Evolutionary conservation across 2,329 filamentous ascomycete genomes (phyloP), one percentile per base, ranked within the genome.

Genomic region (Hypomyces perniciosus): DNA sequence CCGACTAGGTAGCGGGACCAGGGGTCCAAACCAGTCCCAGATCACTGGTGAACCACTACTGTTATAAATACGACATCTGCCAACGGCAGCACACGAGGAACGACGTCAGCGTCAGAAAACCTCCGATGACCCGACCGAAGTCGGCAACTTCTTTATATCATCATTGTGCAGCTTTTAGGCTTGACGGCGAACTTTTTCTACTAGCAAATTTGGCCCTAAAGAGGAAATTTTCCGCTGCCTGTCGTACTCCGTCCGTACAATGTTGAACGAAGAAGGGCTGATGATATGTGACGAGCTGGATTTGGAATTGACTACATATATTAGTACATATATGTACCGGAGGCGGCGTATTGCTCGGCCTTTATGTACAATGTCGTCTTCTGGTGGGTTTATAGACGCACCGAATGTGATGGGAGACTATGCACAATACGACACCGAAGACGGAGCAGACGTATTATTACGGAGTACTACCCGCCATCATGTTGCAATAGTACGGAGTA

Each of bases 51-150:
- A 48, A 41, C 35, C 45, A 53, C 50, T 55, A 45, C 53, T 51
- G 61, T 64, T 64, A 64, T 63, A 64, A 64, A 61, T 61, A 64
- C 53, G 50, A 55, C 51, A 54, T 55, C 53, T 57, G 42, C 34
- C 39, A 41, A 20, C 43, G 33, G 10, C 39, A 34, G 35, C 37
- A 30, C 8, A 28, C 27, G 35, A 44, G 45, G 42, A 43, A 40
- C 30, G 44, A 41, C 50, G 35, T 52, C 41, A 45, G 29, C 33
- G 41, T 29, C 8, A 13, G 10, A n/a, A 5, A 46, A 37, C 26
- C 9, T 13, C 26, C 37, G 44, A 51, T 44, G 40, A 41, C 28
- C 41, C 27, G 33, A 45, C 42, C 45, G 45, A 52, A 45, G 28
- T 43, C 42, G 49, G 49, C 33, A 26, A 42, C 39, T 8, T 35